phyloP scores from a whole-genome alignment of 768 basidiomycete genomes.

The Mycena olivaceomarginata region DNA sequence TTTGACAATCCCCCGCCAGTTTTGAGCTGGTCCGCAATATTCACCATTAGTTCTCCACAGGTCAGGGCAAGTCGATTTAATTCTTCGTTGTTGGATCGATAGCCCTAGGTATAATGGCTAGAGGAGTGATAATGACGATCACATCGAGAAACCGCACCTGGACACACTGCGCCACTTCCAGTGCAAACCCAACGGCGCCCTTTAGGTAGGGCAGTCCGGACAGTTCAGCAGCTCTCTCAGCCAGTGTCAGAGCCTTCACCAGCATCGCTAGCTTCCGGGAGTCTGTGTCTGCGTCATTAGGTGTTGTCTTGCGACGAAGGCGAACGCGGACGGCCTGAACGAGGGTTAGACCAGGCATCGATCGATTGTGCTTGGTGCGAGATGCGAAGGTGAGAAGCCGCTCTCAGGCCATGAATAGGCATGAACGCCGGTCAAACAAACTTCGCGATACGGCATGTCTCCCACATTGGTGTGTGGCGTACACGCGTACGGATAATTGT shows the following conservation, averaged over 20 bases:
- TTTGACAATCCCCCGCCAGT: background rate
- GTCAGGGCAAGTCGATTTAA: constrained; percentile 20
- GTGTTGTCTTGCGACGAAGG: background rate
- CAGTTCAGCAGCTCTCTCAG: constrained; percentile 24
- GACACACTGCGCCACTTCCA: constrained; percentile 15
- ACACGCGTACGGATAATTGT: too few species aligned
- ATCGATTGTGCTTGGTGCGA: background rate
- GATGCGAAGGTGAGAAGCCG: background rate
- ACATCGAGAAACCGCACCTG: constrained; percentile 10
- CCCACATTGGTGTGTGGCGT: too few species aligned
- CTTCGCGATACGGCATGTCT: background rate
- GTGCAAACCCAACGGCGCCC: constrained; percentile 12
- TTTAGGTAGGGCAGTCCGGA: constrained; percentile 24
- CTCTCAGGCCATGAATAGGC: background rate
- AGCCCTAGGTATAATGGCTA: constrained; percentile 7
- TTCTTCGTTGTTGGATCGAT: constrained; percentile 28
- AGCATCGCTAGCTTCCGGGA: constrained; percentile 22
- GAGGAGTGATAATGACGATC: too few species aligned
- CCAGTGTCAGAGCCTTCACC: background rate
- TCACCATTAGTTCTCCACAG: constrained; percentile 9
- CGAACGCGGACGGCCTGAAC: background rate
- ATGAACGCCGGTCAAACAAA: background rate
- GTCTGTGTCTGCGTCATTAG: background rate
- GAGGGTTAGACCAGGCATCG: background rate
- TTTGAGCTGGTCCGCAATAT: constrained; percentile 2